A percentile compares a stretch with the other conserved stretches of the same genome.
phyloP scores from a whole-genome alignment of 2,329 filamentous ascomycete genomes.

The Plenodomus biglobosus region DNA sequence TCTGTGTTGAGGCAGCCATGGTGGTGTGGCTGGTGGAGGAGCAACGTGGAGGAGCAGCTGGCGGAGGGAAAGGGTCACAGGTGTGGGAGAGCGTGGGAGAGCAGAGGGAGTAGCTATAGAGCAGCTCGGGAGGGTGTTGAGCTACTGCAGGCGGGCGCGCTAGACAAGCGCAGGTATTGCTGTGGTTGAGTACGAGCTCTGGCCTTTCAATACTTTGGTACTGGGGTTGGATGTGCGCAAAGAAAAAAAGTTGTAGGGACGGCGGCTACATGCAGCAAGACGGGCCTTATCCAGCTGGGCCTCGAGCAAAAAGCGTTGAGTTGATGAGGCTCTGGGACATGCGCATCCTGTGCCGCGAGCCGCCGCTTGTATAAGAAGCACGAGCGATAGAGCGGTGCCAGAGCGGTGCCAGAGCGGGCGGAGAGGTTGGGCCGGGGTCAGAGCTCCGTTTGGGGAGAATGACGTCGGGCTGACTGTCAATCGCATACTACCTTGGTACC shows the following conservation, averaged over 20 bases:
- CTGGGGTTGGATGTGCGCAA: background rate
- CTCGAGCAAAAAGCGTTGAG: constrained; percentile 1
- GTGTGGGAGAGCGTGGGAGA: too few species aligned
- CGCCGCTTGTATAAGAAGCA: constrained; percentile 16
- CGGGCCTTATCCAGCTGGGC: background rate
- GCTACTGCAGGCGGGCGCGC: constrained; percentile 31
- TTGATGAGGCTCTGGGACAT: background rate
- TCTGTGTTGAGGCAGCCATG: constrained; percentile 31
- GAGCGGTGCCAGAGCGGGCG: constrained; percentile 16
- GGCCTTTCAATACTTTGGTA: constrained; percentile 19
- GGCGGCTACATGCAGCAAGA: background rate
- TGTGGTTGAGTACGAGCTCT: constrained; percentile 20
- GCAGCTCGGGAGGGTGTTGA: constrained; percentile 26
- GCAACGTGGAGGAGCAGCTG: constrained; percentile 15
- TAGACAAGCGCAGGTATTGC: constrained; percentile 31
- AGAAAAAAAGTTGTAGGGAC: constrained; percentile 2
- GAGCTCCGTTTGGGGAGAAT: constrained; percentile 16
- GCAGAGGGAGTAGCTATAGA: constrained; percentile 11
- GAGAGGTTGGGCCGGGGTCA: constrained; percentile 16
- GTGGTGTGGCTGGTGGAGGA: constrained; percentile 6
- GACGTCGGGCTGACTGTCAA: background rate
- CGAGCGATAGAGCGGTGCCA: constrained; percentile 22
- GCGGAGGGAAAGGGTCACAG: constrained; percentile 11
- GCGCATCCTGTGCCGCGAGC: constrained; percentile 5
- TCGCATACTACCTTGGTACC: too few species aligned